These are phyloP conservation scores for Mimosa pudica DNA, from an alignment of 306 rosid species.

Conservation along the genomic window DNA sequence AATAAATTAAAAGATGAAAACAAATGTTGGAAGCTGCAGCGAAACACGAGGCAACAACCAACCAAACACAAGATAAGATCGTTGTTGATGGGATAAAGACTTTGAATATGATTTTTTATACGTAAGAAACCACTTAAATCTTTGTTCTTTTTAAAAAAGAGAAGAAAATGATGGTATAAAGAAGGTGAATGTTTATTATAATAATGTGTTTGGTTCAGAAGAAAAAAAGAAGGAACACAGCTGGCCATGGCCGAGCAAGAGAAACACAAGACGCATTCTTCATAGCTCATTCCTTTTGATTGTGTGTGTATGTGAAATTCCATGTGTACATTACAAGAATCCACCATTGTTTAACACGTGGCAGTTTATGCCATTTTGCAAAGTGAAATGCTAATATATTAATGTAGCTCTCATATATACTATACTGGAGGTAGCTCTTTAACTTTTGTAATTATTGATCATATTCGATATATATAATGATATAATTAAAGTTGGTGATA, in stretches of 20 bases:
- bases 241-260: background rate
- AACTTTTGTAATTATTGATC: background rate
- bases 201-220: background rate
- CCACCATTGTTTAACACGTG: background rate
- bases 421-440: background rate
- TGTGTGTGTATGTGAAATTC: background rate
- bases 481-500: background rate
- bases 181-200: background rate
- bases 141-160: background rate
- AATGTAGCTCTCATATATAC: background rate
- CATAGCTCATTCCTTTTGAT: background rate
- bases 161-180: background rate
- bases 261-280: background rate
- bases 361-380: background rate
- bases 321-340: background rate
- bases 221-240: conserved; percentile 3
- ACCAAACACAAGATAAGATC: conserved; percentile 15
- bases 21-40: background rate
- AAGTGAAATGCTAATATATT: background rate
- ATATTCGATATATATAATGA: background rate
- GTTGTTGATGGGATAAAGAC: background rate
- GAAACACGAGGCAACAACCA: conserved; percentile 22
- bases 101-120: background rate
- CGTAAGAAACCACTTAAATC: background rate
- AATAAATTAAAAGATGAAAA: background rate